Percentiles rank a stretch among this genome's conserved stretches.
Conservation (phyloP, 805 yeast genomes). For the Starmerella ratchasimensis region DNA sequence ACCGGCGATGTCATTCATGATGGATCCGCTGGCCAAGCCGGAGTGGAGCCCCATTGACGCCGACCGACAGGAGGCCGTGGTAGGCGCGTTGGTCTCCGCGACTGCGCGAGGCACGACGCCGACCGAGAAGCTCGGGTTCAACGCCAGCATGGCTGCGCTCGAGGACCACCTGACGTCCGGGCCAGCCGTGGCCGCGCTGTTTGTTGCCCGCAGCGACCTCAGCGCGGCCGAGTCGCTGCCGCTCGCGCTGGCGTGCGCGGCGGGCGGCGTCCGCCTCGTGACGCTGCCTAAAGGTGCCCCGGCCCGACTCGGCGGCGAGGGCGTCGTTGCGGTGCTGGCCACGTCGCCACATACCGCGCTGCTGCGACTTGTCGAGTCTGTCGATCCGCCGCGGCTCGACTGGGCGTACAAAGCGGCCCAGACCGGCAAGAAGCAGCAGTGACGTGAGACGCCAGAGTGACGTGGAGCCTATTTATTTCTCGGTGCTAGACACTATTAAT, state of each 20-base stretch:
- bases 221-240: conserved; percentile 13
- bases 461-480: too few relatives aligned
- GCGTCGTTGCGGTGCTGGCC: conserved; percentile 6
- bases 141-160: conserved; percentile 18
- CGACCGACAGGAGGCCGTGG: conserved; percentile 6
- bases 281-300: conserved; percentile 15
- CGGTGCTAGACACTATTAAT: too few relatives aligned
- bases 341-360: neutral
- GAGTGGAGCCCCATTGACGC: conserved; percentile 18
- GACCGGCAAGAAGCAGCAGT: neutral
- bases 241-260: conserved; percentile 18
- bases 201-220: conserved; percentile 18
- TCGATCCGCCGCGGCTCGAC: conserved; percentile 12
- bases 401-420: conserved; percentile 17
- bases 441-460: too few relatives aligned
- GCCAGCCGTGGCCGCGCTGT: conserved; percentile 8
- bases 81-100: conserved; percentile 3
- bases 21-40: conserved; percentile 19
- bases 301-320: conserved; percentile 4
- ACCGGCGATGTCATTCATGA: conserved; percentile 2
- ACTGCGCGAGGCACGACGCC: conserved; percentile 8
- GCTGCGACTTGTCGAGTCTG: neutral
- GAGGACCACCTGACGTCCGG: conserved; percentile 7
- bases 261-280: conserved; percentile 10
- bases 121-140: conserved; percentile 19